Conservation (phyloP, 202 grass and related monocot genomes). For the Setaria viridis region DNA sequence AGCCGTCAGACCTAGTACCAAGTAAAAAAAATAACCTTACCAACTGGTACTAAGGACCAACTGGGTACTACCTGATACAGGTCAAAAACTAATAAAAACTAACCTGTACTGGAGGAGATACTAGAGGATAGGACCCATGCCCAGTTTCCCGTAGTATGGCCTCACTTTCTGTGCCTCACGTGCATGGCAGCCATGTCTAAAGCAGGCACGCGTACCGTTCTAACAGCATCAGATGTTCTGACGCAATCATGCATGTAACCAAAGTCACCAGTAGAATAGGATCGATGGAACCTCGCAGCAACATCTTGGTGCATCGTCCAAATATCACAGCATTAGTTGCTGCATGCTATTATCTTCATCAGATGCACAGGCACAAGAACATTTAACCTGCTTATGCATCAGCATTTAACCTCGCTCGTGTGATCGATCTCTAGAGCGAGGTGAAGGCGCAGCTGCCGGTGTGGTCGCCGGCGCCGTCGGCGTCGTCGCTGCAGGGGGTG, state of each 20-base stretch:
- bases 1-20: too few relatives aligned
- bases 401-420: too few relatives aligned
- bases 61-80: too few relatives aligned
- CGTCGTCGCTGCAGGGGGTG: slow-evolving; percentile 72
- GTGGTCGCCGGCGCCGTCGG: slow-evolving; percentile 50
- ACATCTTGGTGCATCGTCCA: neutral
- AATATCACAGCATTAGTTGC: neutral
- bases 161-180: slow-evolving; percentile 51
- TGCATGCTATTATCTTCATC: neutral
- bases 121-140: too few relatives aligned
- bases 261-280: neutral
- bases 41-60: too few relatives aligned
- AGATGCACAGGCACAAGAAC: neutral
- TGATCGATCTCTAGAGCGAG: slow-evolving; percentile 55
- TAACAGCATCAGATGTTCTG: slow-evolving; percentile 20
- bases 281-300: neutral
- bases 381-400: neutral
- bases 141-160: neutral
- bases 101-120: too few relatives aligned
- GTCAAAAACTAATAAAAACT: too few relatives aligned
- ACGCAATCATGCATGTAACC: neutral
- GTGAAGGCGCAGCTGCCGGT: slow-evolving; percentile 61
- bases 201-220: slow-evolving; percentile 29
- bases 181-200: slow-evolving; percentile 49
- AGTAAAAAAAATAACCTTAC: too few relatives aligned